These are phyloP conservation scores for Cladophialophora exuberans DNA, from an alignment of 2,329 filamentous ascomycete genomes.

Conservation along the genomic window DNA sequence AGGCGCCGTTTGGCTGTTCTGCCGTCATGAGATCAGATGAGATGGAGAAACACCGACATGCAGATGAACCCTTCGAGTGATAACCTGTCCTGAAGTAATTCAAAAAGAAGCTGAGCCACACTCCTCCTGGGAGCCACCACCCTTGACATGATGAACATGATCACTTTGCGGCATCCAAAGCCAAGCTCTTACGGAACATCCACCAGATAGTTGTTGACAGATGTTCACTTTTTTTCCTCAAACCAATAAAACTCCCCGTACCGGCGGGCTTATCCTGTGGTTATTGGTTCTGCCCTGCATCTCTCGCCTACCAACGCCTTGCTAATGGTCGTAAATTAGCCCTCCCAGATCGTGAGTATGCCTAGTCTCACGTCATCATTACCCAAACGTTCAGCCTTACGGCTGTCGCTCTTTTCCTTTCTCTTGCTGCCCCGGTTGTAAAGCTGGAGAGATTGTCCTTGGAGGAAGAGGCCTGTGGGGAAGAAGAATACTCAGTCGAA, in stretches of 20 bases:
- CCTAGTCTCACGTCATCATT: conserved; percentile 22
- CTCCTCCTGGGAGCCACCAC: no score
- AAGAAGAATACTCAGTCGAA: conserved; percentile 29
- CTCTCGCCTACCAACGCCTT: conserved; percentile 9
- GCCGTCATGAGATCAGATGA: neutral
- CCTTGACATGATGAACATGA: neutral
- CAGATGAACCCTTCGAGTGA: neutral
- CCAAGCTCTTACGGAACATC: neutral
- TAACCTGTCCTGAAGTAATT: neutral
- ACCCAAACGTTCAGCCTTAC: conserved; percentile 5
- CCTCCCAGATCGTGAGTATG: neutral
- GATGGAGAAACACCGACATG: neutral
- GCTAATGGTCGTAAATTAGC: conserved; percentile 13
- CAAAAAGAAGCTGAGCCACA: no score
- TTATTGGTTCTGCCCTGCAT: conserved; percentile 1
- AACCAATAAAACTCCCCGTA: neutral
- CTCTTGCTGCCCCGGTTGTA: conserved; percentile 12
- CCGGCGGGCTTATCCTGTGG: neutral
- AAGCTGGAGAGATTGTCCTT: conserved; percentile 8
- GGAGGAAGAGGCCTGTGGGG: conserved; percentile 26
- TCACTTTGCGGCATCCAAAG: no score
- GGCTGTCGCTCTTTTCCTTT: conserved; percentile 23
- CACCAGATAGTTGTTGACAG: neutral
- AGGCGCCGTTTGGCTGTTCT: neutral
- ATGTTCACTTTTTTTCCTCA: neutral